Conservation (phyloP, 495 filamentous ascomycete genomes). For the Podospora comata region DNA sequence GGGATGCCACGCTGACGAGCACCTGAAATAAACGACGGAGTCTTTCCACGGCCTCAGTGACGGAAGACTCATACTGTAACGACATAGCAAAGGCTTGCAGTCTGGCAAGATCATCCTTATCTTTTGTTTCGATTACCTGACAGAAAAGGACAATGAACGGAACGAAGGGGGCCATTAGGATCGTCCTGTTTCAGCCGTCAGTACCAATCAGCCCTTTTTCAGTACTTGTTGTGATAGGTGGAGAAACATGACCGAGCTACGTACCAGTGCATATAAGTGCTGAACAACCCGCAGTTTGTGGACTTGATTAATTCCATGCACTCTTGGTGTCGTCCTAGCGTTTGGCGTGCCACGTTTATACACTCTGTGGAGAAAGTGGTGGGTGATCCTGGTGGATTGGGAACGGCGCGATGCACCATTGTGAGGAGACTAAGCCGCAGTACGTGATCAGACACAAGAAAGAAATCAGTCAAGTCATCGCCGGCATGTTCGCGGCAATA, state of each 20-base stretch:
- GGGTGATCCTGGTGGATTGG: slow-evolving; percentile 39
- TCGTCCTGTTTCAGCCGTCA: slow-evolving; percentile 43
- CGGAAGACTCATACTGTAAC: slow-evolving; percentile 45
- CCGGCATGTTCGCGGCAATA: slow-evolving; percentile 5
- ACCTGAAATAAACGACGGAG: slow-evolving; percentile 59
- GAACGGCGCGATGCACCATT: slow-evolving; percentile 60
- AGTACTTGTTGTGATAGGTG: background rate
- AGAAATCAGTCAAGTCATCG: slow-evolving; percentile 36
- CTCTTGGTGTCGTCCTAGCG: slow-evolving; percentile 51
- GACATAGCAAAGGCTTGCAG: slow-evolving; percentile 57
- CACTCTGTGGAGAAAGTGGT: slow-evolving; percentile 56
- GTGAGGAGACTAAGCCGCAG: slow-evolving; percentile 51
- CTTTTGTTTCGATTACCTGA: slow-evolving; percentile 53
- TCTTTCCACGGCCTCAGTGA: slow-evolving; percentile 54
- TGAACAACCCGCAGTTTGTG: slow-evolving; percentile 40
- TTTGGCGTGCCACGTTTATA: slow-evolving; percentile 52
- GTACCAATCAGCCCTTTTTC: background rate
- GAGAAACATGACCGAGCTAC: background rate
- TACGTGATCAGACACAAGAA: slow-evolving; percentile 53
- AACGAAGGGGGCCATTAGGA: slow-evolving; percentile 62
- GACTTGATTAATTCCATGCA: slow-evolving; percentile 48
- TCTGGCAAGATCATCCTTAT: slow-evolving; percentile 45
- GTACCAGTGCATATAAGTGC: slow-evolving; percentile 62
- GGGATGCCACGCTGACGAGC: slow-evolving; percentile 54
- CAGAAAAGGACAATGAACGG: slow-evolving; percentile 69